Conservation (phyloP, 108 stramenopile genomes). For the Skeletonema costatum region DNA sequence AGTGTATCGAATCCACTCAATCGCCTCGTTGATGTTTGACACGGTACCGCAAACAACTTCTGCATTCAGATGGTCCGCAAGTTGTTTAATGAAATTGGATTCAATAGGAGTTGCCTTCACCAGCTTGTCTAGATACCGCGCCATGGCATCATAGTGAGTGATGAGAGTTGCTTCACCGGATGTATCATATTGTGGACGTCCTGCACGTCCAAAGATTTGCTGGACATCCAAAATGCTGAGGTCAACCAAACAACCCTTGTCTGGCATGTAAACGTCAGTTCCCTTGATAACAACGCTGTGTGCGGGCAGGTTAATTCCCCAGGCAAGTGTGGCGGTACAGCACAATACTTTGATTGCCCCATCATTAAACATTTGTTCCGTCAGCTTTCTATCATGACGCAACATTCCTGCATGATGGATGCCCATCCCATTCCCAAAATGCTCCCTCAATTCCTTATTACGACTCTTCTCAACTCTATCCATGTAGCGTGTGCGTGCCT, state of each 20-base stretch:
- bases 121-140: constrained; percentile 92
- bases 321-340: constrained; percentile 97
- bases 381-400: constrained; percentile 91
- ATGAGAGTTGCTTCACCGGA: constrained; percentile 97
- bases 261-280: constrained; percentile 98
- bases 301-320: constrained; percentile 95
- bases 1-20: constrained; percentile 95
- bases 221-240: constrained; percentile 97
- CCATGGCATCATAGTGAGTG: constrained; percentile 89
- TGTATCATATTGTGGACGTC: constrained; percentile 97
- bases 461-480: constrained; percentile 84
- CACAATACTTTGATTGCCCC: constrained; percentile 96
- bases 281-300: constrained; percentile 98
- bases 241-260: constrained; percentile 95
- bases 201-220: constrained; percentile 98
- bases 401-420: constrained; percentile 99
- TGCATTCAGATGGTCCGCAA: constrained; percentile 98
- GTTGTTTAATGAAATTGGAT: constrained; percentile 89
- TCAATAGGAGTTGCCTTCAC: constrained; percentile 95
- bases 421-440: constrained; percentile 93
- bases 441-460: constrained; percentile 84
- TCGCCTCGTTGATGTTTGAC: constrained; percentile 91
- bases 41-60: constrained; percentile 98
- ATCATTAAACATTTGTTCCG: constrained; percentile 94
- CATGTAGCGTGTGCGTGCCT: constrained; percentile 62